A percentile compares a stretch with the other conserved stretches of the same genome.
Evolutionary conservation across 2,329 filamentous ascomycete genomes (phyloP).

Genomic region (Colletotrichum coccodes): DNA sequence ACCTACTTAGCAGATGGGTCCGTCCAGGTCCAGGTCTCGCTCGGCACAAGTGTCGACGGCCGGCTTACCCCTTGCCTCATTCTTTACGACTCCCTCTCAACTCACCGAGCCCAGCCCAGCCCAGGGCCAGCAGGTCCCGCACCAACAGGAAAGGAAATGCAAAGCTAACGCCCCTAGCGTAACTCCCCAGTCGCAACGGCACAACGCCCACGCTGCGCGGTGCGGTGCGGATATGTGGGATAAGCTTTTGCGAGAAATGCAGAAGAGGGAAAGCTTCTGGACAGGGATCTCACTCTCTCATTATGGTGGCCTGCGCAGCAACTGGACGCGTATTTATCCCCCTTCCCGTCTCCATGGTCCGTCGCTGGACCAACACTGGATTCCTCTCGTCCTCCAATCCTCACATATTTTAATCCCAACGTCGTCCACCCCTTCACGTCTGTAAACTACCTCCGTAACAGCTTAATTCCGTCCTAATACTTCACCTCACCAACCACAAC

Average conservation of each 20-base stretch:
- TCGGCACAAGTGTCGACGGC: background rate
- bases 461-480: background rate
- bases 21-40: slow-evolving; percentile 1
- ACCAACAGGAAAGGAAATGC: background rate
- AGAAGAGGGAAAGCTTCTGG: slow-evolving; percentile 3
- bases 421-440: background rate
- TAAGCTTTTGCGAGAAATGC: slow-evolving; percentile 26
- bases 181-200: background rate
- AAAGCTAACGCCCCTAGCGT: slow-evolving; percentile 6
- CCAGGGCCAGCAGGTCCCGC: background rate
- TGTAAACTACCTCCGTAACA: background rate
- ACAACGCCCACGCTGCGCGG: slow-evolving; percentile 1
- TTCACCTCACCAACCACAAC: slow-evolving; percentile 9
- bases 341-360: slow-evolving; percentile 7
- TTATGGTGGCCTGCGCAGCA: slow-evolving; percentile 3
- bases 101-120: background rate
- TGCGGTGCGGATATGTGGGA: slow-evolving; percentile 12
- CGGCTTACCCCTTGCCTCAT: background rate
- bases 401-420: slow-evolving; percentile 5
- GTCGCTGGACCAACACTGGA: background rate
- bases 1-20: background rate
- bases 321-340: slow-evolving; percentile 25
- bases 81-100: background rate
- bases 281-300: slow-evolving; percentile 14
- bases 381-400: background rate